phyloP scores from a whole-genome alignment of 805 yeast species.

The Kodamaea jinghongensis region DNA sequence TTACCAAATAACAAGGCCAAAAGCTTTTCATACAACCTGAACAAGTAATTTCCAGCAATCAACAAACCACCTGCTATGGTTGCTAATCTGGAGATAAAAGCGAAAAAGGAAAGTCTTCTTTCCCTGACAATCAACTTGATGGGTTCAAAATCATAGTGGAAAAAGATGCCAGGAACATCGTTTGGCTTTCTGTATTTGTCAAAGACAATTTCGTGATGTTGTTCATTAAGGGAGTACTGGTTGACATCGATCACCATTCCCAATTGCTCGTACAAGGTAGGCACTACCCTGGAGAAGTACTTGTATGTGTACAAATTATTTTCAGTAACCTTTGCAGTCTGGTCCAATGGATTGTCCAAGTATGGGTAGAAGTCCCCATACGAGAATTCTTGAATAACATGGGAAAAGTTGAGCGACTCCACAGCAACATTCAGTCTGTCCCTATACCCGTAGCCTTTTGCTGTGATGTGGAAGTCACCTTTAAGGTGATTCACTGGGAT shows the following conservation, averaged over 20 bases:
- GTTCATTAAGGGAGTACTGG: slow-evolving; percentile 75
- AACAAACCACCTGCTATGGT: slow-evolving; percentile 83
- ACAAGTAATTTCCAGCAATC: slow-evolving; percentile 65
- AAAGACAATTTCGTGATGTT: slow-evolving; percentile 26
- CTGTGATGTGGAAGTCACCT: slow-evolving; percentile 85
- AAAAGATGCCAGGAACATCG: slow-evolving; percentile 73
- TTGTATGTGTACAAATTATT: slow-evolving; percentile 51
- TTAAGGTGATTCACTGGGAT: slow-evolving; percentile 81
- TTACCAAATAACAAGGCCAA: slow-evolving; percentile 56
- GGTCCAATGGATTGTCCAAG: slow-evolving; percentile 84
- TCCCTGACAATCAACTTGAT: slow-evolving; percentile 69
- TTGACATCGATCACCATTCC: slow-evolving; percentile 77
- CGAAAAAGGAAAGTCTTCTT: slow-evolving; percentile 68
- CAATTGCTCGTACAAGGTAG: slow-evolving; percentile 68
- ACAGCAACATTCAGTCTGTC: slow-evolving; percentile 47
- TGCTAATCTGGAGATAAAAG: slow-evolving; percentile 72
- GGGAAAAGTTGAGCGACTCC: slow-evolving; percentile 72
- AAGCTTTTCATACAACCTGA: slow-evolving; percentile 54
- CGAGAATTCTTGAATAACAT: slow-evolving; percentile 80
- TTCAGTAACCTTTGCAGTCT: slow-evolving; percentile 57
- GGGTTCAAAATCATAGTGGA: slow-evolving; percentile 88
- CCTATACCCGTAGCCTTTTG: slow-evolving; percentile 63
- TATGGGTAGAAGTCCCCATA: slow-evolving; percentile 89
- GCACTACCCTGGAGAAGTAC: slow-evolving; percentile 78
- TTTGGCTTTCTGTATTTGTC: slow-evolving; percentile 18